These are phyloP conservation scores for Neophaeococcomyces aloes DNA, from an alignment of 2,329 filamentous ascomycete species.

Conservation along the genomic window DNA sequence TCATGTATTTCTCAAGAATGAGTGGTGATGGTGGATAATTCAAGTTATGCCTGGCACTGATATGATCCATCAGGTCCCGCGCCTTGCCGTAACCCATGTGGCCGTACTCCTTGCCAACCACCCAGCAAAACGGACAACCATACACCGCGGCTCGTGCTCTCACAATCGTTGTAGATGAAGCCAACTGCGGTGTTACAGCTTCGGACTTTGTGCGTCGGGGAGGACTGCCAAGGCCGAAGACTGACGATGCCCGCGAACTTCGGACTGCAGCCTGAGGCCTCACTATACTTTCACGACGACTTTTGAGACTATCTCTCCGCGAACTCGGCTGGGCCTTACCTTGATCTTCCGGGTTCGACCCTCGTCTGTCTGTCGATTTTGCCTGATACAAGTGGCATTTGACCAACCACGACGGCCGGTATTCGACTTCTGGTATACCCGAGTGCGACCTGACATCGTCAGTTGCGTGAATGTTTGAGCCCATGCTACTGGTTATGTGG, in stretches of 20 bases:
- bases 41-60: slow-evolving; percentile 12
- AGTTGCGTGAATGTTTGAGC: slow-evolving; percentile 17
- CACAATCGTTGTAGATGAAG: neutral
- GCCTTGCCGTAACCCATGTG: slow-evolving; percentile 12
- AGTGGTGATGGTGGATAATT: slow-evolving; percentile 11
- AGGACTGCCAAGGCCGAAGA: neutral
- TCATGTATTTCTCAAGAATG: slow-evolving; percentile 17
- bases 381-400: slow-evolving; percentile 18
- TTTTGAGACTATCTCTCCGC: neutral
- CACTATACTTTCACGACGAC: neutral
- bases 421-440: slow-evolving; percentile 12
- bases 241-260: slow-evolving; percentile 2
- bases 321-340: neutral
- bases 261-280: slow-evolving; percentile 1
- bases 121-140: slow-evolving; percentile 21
- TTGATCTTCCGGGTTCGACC: neutral
- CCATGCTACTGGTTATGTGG: slow-evolving; percentile 16
- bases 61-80: slow-evolving; percentile 16
- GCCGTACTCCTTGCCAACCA: slow-evolving; percentile 11
- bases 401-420: slow-evolving; percentile 17
- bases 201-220: neutral
- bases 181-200: neutral
- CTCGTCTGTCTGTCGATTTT: slow-evolving; percentile 6
- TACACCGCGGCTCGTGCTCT: slow-evolving; percentile 10
- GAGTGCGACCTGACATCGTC: slow-evolving; percentile 18